A percentile compares a stretch with the other conserved stretches of the same genome.
Conservation (phyloP, 1,284 basidiomycete species). For the Irpex sp. region DNA sequence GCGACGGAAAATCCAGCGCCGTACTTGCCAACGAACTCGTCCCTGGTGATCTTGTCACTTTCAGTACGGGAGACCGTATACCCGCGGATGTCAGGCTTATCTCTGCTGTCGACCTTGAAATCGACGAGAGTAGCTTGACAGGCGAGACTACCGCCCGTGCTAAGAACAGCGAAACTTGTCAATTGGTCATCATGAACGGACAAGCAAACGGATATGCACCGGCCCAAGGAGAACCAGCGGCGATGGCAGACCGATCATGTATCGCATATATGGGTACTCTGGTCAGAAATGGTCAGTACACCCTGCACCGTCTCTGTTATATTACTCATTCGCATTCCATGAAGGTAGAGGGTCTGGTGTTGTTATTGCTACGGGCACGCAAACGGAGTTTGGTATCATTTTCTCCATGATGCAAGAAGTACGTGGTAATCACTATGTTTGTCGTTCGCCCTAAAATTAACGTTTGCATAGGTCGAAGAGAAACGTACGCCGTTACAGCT, state of each 20-base stretch:
- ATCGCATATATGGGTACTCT: slow-evolving; percentile 97
- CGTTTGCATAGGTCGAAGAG: slow-evolving; percentile 70
- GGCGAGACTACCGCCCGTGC: slow-evolving; percentile 85
- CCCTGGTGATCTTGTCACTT: slow-evolving; percentile 90
- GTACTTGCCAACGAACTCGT: slow-evolving; percentile 93
- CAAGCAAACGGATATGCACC: slow-evolving; percentile 13
- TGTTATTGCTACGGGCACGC: slow-evolving; percentile 86
- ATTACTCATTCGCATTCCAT: neutral
- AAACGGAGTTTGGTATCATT: slow-evolving; percentile 95
- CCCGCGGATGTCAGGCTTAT: slow-evolving; percentile 90
- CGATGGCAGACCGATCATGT: slow-evolving; percentile 84
- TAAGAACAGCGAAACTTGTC: slow-evolving; percentile 64
- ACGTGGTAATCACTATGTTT: slow-evolving; percentile 23
- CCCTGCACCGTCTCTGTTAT: neutral
- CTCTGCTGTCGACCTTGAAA: slow-evolving; percentile 79
- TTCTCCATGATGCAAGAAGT: slow-evolving; percentile 99
- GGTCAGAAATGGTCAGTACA: slow-evolving; percentile 74
- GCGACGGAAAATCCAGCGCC: slow-evolving; percentile 72
- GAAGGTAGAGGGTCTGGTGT: slow-evolving; percentile 82
- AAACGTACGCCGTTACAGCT: slow-evolving; percentile 91
- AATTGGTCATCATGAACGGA: slow-evolving; percentile 12
- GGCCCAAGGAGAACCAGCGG: slow-evolving; percentile 43
- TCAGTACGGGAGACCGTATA: slow-evolving; percentile 90
- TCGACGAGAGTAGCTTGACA: slow-evolving; percentile 94
- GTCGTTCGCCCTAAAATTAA: neutral